phyloP scores from a whole-genome alignment of 2,329 filamentous ascomycete genomes.

The Penicillium decumbens region DNA sequence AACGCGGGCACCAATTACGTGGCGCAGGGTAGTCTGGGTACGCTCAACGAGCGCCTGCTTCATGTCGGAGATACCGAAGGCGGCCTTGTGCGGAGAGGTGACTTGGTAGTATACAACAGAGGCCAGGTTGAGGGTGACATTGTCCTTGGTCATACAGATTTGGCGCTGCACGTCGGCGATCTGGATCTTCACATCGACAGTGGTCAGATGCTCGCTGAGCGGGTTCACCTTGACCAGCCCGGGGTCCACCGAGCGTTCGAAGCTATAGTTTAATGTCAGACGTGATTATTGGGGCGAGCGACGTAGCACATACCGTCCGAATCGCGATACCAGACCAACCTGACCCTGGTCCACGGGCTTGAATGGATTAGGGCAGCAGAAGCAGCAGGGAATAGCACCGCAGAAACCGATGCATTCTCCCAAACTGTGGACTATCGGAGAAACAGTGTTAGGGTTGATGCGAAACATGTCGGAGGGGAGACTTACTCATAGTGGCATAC shows the following conservation, averaged over 20 bases:
- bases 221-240: slow-evolving; percentile 97
- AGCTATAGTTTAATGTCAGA: slow-evolving; percentile 40
- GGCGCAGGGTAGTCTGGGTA: slow-evolving; percentile 93
- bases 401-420: slow-evolving; percentile 70
- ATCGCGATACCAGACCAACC: slow-evolving; percentile 92
- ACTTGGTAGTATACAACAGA: slow-evolving; percentile 99
- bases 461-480: not conserved
- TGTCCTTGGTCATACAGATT: slow-evolving; percentile 99
- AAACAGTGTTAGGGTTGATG: slow-evolving; percentile 3
- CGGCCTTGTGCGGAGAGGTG: slow-evolving; percentile 88
- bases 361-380: slow-evolving; percentile 92
- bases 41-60: slow-evolving; percentile 95
- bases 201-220: slow-evolving; percentile 79
- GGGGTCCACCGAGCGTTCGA: slow-evolving; percentile 92
- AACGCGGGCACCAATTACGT: slow-evolving; percentile 91
- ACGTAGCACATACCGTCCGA: slow-evolving; percentile 55
- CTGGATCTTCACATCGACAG: slow-evolving; percentile 98
- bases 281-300: too few species aligned
- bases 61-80: slow-evolving; percentile 93
- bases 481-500: slow-evolving; percentile 82
- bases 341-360: slow-evolving; percentile 89
- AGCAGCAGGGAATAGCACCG: slow-evolving; percentile 85
- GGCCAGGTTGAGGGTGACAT: slow-evolving; percentile 87
- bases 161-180: slow-evolving; percentile 94
- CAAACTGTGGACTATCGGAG: slow-evolving; percentile 60